Base-by-base conservation (phyloP, 2,329 filamentous ascomycete species). In the Aureobasidium sp. region DNA sequence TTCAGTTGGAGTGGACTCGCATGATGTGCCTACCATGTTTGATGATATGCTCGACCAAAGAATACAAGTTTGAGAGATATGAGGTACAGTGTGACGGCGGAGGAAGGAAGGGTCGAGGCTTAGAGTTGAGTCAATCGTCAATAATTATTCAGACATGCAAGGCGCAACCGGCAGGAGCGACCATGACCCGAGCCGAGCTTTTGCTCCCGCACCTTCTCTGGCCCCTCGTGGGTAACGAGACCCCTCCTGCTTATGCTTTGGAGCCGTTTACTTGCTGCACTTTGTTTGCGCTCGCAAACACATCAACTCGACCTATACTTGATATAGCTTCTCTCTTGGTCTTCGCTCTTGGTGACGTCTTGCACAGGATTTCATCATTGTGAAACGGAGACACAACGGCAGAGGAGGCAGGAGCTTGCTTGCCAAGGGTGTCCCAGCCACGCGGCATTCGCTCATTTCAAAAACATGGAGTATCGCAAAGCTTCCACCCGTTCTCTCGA, bases 171-270 rank as follows among this genome's bases (percentile, higher is more conserved):
- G 51, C 23, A 55, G 27, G 37, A 29, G 27, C 51, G 51, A 55
- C 25, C 51, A 55, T 55, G 51, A 55, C 17, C 51, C 51, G 51
- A 33, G 51, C 51, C 51, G 43, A 55, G 51, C 51, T 55, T 55
- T 54, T 55, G 23, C 33, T 37, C 37, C 33, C 49, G 49, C 49
- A 27, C 7, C 49, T n/a, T 10, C 31, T 40, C 19, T 37, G 31
- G 45, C 15, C 27, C 45, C n/a, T 33, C 45, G 27, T 27, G 15
- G 29, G 31, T 50, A 50, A 37, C 5, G 31, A 35, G 27, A 13
- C 47, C 29, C 46, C 15, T 42, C 27, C 10, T 4, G 46, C 13
- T 47, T 35, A 19, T 35, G 29, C 19, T 21, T 23, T 15, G 6
- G 1, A 23, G 46, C 46, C 29, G 46, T 50, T 35, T 9, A 15